Evolutionary conservation across 208 protist species (phyloP), one percentile per base, ranked within the genome.

Genomic region (Blechomonas ayalai): DNA sequence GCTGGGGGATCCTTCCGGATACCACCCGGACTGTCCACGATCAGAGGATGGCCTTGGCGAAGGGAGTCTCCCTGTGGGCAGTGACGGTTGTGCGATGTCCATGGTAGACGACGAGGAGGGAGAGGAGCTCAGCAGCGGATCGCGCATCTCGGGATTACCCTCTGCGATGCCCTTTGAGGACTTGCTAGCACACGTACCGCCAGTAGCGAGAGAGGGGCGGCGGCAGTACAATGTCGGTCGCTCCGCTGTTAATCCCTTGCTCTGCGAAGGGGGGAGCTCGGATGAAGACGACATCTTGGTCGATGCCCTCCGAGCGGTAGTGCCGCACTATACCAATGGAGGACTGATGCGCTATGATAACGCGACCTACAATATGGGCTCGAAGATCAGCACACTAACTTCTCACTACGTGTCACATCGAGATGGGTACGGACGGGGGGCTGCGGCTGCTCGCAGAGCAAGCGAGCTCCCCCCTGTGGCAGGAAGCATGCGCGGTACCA

Each of bases 341-440:
- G 65, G 50, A 6, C 57, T 73, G 19, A 67, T 92, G 16, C 72
- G 83, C 8, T 92, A 89, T 52, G 79, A 77, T 15, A 52, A 64
- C 29, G 68, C 68, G n/a, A 76, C 78, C 18, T 92, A 92, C 65
- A 92, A 92, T 52, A 58, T 86, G 4, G 83, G 83, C 23, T 83
- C 73, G 1, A 56, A 52, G 37, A 53, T 46, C 16, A 65, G 57
- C 12, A 64, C 43, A 4, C 62, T 92, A 20, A 60, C 67, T 3
- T 33, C 45, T 4, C 83, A 92, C 59, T 87, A 87, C 39, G 50
- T 85, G 0, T 59, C 42, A 31, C 65, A 84, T 29, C 65, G 83
- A n/a, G 74, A 86, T 35, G 53, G 52, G 36, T 92, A 91, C 57
- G 82, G 62, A 12, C 40, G 85, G 16, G 60, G 63, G 15, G 65